Evolutionary conservation across 768 basidiomycete genomes (phyloP).

Genomic region (Amanita jacksonii): DNA sequence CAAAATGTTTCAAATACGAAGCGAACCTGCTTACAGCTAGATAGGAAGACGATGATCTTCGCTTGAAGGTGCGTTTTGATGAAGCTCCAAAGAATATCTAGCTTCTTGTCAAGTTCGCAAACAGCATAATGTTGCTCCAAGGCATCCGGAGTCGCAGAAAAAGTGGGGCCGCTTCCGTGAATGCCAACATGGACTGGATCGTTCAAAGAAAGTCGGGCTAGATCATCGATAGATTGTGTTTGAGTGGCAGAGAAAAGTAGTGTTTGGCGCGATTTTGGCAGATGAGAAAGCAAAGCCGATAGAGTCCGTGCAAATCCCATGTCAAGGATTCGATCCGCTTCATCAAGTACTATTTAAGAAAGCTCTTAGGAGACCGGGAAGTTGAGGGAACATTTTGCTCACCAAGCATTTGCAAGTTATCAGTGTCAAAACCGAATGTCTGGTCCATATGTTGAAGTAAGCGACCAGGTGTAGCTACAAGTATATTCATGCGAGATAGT

Average conservation of each 20-base stretch:
- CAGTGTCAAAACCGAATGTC: slow-evolving; percentile 88
- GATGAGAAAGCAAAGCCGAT: slow-evolving; percentile 83
- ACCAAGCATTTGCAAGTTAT: slow-evolving; percentile 89
- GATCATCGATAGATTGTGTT: slow-evolving; percentile 77
- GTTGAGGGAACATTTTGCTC: slow-evolving; percentile 18
- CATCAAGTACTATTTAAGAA: slow-evolving; percentile 67
- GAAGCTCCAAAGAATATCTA: slow-evolving; percentile 90
- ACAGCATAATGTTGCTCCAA: slow-evolving; percentile 88
- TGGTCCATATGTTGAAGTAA: slow-evolving; percentile 98
- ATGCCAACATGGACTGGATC: slow-evolving; percentile 71
- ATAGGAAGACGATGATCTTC: slow-evolving; percentile 91
- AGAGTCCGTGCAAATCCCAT: slow-evolving; percentile 91
- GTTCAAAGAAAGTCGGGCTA: slow-evolving; percentile 84
- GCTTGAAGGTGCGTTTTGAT: slow-evolving; percentile 87
- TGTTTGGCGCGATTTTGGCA: slow-evolving; percentile 88
- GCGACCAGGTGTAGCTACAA: slow-evolving; percentile 95
- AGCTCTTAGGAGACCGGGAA: not conserved
- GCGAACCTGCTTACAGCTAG: slow-evolving; percentile 93
- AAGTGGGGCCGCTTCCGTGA: slow-evolving; percentile 34
- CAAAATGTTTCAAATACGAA: slow-evolving; percentile 95
- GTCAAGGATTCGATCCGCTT: slow-evolving; percentile 94
- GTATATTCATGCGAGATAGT: slow-evolving; percentile 89
- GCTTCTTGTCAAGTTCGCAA: slow-evolving; percentile 76
- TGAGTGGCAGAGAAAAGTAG: slow-evolving; percentile 96
- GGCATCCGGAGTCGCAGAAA: slow-evolving; percentile 55